Evolutionary conservation across 768 basidiomycete species (phyloP).

Genomic region (Phaffia tasmanica): DNA sequence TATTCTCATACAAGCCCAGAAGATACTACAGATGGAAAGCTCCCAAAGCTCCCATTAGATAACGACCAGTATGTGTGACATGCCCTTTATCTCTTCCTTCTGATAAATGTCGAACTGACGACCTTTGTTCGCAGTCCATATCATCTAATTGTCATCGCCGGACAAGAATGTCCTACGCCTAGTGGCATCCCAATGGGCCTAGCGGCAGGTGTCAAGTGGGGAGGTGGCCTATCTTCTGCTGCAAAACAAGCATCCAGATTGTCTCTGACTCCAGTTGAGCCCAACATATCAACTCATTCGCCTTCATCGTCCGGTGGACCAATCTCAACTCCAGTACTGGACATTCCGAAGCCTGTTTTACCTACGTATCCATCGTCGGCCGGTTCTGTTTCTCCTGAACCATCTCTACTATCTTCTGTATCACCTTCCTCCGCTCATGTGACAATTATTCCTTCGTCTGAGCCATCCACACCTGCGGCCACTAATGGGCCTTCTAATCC

Average conservation of each 20-base stretch:
- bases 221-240: background rate
- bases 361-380: background rate
- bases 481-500: background rate
- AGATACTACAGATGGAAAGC: background rate
- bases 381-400: background rate
- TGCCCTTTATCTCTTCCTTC: too few species aligned
- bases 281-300: too few species aligned
- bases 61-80: background rate
- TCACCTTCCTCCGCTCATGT: background rate
- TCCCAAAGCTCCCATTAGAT: conserved; percentile 11
- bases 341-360: too few species aligned
- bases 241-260: too few species aligned
- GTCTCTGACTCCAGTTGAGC: too few species aligned
- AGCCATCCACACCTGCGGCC: background rate
- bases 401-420: background rate
- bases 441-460: background rate
- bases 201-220: conserved; percentile 17
- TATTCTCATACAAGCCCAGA: conserved; percentile 6
- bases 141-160: conserved; percentile 22
- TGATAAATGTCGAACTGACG: too few species aligned
- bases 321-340: too few species aligned
- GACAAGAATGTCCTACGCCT: conserved; percentile 19
- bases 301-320: too few species aligned
- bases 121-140: conserved; percentile 1
- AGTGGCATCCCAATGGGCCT: conserved; percentile 20